phyloP scores from a whole-genome alignment of 129 eudicot species.

The Pulicaria dysenterica region DNA sequence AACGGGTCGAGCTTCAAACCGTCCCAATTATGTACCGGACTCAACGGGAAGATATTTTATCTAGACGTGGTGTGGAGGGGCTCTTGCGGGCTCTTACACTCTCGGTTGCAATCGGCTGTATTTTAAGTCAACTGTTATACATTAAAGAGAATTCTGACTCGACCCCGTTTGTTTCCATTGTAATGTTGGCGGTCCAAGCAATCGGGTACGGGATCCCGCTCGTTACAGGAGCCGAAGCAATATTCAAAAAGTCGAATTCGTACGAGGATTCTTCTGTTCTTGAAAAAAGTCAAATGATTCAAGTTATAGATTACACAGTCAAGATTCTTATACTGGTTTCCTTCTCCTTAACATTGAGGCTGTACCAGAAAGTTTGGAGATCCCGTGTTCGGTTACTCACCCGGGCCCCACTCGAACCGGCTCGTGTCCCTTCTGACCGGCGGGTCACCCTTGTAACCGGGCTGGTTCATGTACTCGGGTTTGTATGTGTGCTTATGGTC shows the following conservation, averaged over 20 bases:
- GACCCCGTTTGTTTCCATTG: constrained; percentile 70
- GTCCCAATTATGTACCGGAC: constrained; percentile 75
- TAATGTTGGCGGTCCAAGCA: constrained; percentile 84
- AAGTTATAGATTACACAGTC: constrained; percentile 64
- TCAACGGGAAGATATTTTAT: constrained; percentile 83
- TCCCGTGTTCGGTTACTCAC: constrained; percentile 62
- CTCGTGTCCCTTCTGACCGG: constrained; percentile 69
- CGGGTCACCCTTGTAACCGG: constrained; percentile 50
- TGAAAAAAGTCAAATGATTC: constrained; percentile 65
- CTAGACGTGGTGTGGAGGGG: constrained; percentile 82
- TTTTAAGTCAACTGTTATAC: constrained; percentile 68
- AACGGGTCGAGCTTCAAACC: constrained; percentile 64
- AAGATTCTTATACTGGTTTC: constrained; percentile 76
- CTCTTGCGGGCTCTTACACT: constrained; percentile 71
- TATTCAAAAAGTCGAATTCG: constrained; percentile 51
- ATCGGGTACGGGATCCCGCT: constrained; percentile 81
- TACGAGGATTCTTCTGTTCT: constrained; percentile 67
- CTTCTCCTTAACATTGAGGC: constrained; percentile 59
- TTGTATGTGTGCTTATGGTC: constrained; percentile 47
- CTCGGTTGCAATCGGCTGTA: constrained; percentile 57
- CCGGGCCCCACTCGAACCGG: constrained; percentile 63
- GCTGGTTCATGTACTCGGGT: constrained; percentile 61
- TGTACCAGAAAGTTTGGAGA: constrained; percentile 84
- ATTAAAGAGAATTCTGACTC: constrained; percentile 50
- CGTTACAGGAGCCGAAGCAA: constrained; percentile 68